Percentiles rank a stretch among this genome's conserved stretches.
phyloP scores from a whole-genome alignment of 768 basidiomycete genomes.

The Lactifluus piperatus region DNA sequence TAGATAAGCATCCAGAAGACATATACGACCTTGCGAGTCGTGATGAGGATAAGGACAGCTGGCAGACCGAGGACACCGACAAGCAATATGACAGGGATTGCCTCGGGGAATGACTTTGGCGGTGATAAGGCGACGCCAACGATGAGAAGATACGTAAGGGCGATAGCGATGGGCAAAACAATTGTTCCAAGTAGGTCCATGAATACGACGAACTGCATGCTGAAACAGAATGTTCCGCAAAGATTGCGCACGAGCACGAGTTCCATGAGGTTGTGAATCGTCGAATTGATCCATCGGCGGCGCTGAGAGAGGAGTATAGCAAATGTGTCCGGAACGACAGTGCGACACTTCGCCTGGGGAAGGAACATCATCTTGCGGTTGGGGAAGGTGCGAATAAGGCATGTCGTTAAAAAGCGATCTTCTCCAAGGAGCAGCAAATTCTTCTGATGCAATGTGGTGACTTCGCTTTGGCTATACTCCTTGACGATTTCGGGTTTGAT shows the following conservation, averaged over 20 bases:
- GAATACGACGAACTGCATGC: slow-evolving; percentile 99
- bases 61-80: slow-evolving; percentile 90
- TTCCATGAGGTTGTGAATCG: slow-evolving; percentile 99
- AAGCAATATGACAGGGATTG: slow-evolving; percentile 87
- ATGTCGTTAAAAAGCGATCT: slow-evolving; percentile 97
- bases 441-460: slow-evolving; percentile 94
- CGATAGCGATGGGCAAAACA: slow-evolving; percentile 90
- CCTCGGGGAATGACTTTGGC: slow-evolving; percentile 79
- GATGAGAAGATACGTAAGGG: slow-evolving; percentile 82
- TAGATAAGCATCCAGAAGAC: slow-evolving; percentile 98
- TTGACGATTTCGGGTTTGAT: slow-evolving; percentile 95
- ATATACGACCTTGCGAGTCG: slow-evolving; percentile 91
- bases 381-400: slow-evolving; percentile 93
- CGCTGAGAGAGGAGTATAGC: slow-evolving; percentile 89
- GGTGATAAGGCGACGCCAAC: slow-evolving; percentile 73
- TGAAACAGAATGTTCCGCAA: slow-evolving; percentile 99
- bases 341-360: slow-evolving; percentile 90
- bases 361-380: slow-evolving; percentile 99
- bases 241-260: slow-evolving; percentile 93
- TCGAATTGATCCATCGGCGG: slow-evolving; percentile 98
- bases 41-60: slow-evolving; percentile 84
- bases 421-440: slow-evolving; percentile 93
- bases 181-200: slow-evolving; percentile 92
- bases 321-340: slow-evolving; percentile 95
- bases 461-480: slow-evolving; percentile 92